Evolutionary conservation across 2,329 filamentous ascomycete genomes (phyloP).

Genomic region (Ilyonectria robusta): DNA sequence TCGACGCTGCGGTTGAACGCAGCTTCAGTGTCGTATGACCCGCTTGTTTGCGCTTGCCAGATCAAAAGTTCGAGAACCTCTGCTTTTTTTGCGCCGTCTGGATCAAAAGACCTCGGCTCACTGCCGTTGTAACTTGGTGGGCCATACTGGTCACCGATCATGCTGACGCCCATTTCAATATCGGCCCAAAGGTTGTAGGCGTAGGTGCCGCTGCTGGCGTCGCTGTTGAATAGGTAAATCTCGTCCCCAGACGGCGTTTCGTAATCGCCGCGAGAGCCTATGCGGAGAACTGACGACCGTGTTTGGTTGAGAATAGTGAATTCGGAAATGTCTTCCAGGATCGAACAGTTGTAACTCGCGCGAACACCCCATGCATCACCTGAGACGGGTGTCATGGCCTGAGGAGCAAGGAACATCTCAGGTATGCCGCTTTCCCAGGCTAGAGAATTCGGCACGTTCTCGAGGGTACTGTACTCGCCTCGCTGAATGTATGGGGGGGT

Average conservation of each 20-base stretch:
- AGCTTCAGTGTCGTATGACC: neutral
- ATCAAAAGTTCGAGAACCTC: neutral
- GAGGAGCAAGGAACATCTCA: constrained; percentile 33
- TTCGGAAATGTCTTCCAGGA: constrained; percentile 19
- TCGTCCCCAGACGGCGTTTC: neutral
- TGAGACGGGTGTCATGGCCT: constrained; percentile 23
- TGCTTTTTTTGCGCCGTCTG: neutral
- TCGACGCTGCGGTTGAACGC: neutral
- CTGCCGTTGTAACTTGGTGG: neutral
- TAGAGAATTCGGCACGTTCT: constrained; percentile 23
- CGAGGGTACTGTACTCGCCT: neutral
- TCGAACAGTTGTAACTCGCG: constrained; percentile 29
- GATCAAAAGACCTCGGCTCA: neutral
- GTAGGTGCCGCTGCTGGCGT: neutral
- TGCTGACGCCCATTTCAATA: constrained; percentile 9
- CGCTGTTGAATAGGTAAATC: neutral
- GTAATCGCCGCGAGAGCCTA: neutral
- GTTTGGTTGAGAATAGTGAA: constrained; percentile 30
- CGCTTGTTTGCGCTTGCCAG: neutral
- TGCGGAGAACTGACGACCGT: neutral
- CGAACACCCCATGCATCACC: constrained; percentile 32
- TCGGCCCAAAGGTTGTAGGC: neutral
- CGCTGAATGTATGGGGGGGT: constrained; percentile 20
- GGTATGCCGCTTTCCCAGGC: constrained; percentile 17
- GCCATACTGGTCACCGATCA: too few relatives aligned